Base-by-base conservation (phyloP, 129 eudicot species). In the Chrysanthemum lavandulifolium region DNA sequence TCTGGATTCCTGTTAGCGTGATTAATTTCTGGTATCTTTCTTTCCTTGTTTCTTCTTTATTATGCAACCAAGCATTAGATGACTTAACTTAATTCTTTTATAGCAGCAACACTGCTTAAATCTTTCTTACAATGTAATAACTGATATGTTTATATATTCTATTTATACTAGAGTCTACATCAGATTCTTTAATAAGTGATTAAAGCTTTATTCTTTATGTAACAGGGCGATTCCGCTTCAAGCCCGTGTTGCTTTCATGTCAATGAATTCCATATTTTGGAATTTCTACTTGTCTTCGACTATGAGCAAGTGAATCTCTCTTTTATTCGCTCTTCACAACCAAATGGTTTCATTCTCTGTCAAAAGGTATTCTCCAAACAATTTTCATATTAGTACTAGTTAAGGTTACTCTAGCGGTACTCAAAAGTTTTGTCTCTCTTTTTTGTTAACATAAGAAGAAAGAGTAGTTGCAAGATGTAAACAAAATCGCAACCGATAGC, bases 201-300 rank as follows among this genome's bases (percentile, higher is more conserved):
- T 31, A 18, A 27, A 62, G 49, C 10, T 13, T 57, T 73, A 15
- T 60, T 72, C 11, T 31, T 19, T 74, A 36, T 27, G 73, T 80
- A 74, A 49, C 79, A 93, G 98, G 98, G 87, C 77, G 71, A 82
- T 90, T 72, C 98, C 98, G 81, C 97, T 94, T 77, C 97, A 86
- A 80, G 89, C 91, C 16, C 96, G 97, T n/a, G 98, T 94, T 67
- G 98, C 83, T 75, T 94, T 94, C 91, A 94, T 90, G 98, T 94
- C 97, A 16, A 67, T 77, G 88, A 90, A 85, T 49, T 90, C 98
- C 61, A 83, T 94, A 67, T 94, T 94, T 77, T 90, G 98, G 98
- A 94, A 94, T 72, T 94, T 88, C 82, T 87, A 75, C 71, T 70
- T 94, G 76, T 94, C 98, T 75, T 87, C 93, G 65, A 86, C 93